Evolutionary conservation across 1,284 basidiomycete genomes (phyloP).

Genomic region (Leccinum huronense): DNA sequence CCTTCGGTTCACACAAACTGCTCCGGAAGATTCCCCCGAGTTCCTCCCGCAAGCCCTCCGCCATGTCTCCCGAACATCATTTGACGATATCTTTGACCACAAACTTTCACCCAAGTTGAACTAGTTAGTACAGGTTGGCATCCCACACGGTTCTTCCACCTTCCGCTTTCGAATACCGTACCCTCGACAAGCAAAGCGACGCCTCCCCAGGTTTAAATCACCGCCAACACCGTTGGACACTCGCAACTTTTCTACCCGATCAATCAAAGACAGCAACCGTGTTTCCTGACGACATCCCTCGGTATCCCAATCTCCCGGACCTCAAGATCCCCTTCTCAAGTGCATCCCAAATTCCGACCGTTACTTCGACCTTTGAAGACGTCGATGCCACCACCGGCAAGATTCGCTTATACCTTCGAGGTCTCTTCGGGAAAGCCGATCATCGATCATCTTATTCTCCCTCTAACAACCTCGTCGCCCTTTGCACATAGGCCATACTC

Average conservation of each 20-base stretch:
- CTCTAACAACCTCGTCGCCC: neutral
- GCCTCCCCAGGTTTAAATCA: neutral
- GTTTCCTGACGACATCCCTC: conserved; percentile 6
- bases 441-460: neutral
- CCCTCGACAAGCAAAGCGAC: neutral
- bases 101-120: neutral
- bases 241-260: neutral
- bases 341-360: neutral
- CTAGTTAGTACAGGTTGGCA: neutral
- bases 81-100: neutral
- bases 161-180: neutral
- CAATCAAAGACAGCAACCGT: neutral
- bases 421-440: neutral
- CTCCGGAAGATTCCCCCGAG: too few species aligned
- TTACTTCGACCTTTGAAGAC: conserved; percentile 2
- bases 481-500: conserved; percentile 4
- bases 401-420: neutral
- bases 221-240: neutral
- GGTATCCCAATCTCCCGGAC: neutral
- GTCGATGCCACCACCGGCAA: neutral
- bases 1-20: too few species aligned
- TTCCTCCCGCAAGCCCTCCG: too few species aligned
- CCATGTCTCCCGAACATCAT: neutral
- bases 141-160: neutral
- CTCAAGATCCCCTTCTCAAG: neutral